These are phyloP conservation scores for Xylaria palmicola DNA, from an alignment of 495 filamentous ascomycete genomes.

Conservation along the genomic window DNA sequence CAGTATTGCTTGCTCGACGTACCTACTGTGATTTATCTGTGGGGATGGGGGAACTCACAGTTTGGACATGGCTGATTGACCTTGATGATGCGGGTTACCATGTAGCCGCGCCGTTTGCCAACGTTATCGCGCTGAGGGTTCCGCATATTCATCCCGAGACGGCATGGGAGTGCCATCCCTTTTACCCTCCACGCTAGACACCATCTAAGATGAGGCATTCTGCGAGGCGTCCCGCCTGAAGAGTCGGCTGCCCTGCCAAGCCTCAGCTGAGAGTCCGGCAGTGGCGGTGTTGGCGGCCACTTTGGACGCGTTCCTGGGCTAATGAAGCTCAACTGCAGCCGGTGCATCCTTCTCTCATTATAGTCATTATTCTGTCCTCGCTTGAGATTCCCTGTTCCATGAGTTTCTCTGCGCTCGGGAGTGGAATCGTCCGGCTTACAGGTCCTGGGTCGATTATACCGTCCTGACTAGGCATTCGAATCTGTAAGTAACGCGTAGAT, in stretches of 20 bases:
- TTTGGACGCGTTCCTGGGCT: neutral
- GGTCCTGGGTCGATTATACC: neutral
- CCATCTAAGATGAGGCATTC: neutral
- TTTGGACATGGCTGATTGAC: slow-evolving; percentile 1
- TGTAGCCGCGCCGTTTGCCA: neutral
- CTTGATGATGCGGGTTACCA: neutral
- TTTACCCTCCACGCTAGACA: neutral
- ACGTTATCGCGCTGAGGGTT: neutral
- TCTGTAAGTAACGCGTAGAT: neutral
- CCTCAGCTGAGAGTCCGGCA: neutral
- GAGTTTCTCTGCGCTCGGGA: neutral
- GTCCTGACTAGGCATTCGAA: neutral
- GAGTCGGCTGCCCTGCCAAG: slow-evolving; percentile 1
- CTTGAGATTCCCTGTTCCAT: neutral
- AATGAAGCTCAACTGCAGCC: neutral
- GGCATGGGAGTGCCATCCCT: neutral
- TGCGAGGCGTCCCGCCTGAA: neutral
- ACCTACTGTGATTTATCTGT: neutral
- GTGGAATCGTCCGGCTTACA: slow-evolving; percentile 1
- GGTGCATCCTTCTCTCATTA: neutral
- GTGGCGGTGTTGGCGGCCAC: neutral
- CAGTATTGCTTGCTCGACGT: neutral
- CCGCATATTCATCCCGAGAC: neutral
- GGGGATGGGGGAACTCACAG: neutral
- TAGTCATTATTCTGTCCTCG: neutral